Evolutionary conservation across 257 asterid genomes (phyloP), one percentile per base, ranked within the genome.

Genomic region (Solanum arcanum): DNA sequence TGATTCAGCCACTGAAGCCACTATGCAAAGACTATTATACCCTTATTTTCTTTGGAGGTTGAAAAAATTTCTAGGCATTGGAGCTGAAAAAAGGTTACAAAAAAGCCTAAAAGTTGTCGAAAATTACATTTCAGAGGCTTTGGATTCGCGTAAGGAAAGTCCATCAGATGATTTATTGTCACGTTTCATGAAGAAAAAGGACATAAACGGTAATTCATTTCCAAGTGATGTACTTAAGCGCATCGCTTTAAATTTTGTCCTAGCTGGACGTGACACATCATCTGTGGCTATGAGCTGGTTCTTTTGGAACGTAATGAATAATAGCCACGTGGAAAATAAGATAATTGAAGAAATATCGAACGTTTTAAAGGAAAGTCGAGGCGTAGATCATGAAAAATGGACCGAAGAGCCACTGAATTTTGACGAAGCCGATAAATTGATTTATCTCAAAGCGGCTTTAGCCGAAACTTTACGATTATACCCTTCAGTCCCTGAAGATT

Each of bases 281-380:
- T 95, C 98, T 0, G 98, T 95, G 4, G 98, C 98, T 9, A 92
- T 95, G 75, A 94, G 97, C 91, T 95, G 98, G 98, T 95, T 95
- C 86, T 95, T 95, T 89, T 94, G 96, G 94, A 93, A 90, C 13
- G 96, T 95, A 10, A 94, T 93, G 94, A 94, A 94, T 87, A 88
- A 90, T 2, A 21, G 89, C 3, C 87, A 89, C 20, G 96, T 93
- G n/a, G 98, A 95, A 52, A 83, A 89, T 3, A 92, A 89, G 29
- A 94, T 95, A 80, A 25, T 95, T 29, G 6, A 37, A 8, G 98
- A 95, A 83, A 83, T 95, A 60, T 84, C 94, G 0, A 10, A 62
- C 0, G 95, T 94, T 39, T 59, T 95, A 3, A 87, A 21, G 3
- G 92, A 92, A 9, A 92, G 95, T 1, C 90, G 98, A 0, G 98